Conservation (phyloP, 257 asterid species). For the Solanum clarkiae region DNA sequence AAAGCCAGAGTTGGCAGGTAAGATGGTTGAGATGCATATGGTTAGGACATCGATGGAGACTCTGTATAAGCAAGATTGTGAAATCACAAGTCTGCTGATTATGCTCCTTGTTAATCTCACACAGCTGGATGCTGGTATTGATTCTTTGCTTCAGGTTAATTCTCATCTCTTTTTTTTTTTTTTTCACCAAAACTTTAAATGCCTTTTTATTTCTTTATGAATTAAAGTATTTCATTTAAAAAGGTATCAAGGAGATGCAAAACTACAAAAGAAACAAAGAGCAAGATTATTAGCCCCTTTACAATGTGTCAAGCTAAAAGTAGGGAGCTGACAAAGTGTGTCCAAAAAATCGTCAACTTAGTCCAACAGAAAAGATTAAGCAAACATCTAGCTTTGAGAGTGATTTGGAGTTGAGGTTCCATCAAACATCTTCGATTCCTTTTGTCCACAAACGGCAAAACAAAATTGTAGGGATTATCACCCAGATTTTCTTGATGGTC, state of each 20-base stretch:
- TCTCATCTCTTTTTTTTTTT: neutral
- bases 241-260: neutral
- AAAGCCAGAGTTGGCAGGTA: slow-evolving; percentile 43
- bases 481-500: neutral
- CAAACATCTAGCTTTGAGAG: neutral
- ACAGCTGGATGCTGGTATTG: slow-evolving; percentile 71
- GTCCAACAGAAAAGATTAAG: neutral
- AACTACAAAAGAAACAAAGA: neutral
- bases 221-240: neutral
- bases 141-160: slow-evolving; percentile 79
- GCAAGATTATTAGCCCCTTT: neutral
- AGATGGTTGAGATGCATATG: slow-evolving; percentile 56
- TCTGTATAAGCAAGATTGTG: slow-evolving; percentile 52
- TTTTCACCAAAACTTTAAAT: neutral
- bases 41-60: slow-evolving; percentile 49
- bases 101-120: slow-evolving; percentile 95
- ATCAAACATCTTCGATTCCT: neutral
- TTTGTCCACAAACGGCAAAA: neutral
- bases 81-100: slow-evolving; percentile 45
- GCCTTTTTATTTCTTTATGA: neutral
- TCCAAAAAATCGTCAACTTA: neutral
- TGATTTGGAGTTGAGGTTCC: neutral
- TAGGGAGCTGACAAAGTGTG: neutral
- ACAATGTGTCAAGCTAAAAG: neutral
- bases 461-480: neutral